Evolutionary conservation across 768 basidiomycete species (phyloP).

Genomic region (Termitomyces sp.): DNA sequence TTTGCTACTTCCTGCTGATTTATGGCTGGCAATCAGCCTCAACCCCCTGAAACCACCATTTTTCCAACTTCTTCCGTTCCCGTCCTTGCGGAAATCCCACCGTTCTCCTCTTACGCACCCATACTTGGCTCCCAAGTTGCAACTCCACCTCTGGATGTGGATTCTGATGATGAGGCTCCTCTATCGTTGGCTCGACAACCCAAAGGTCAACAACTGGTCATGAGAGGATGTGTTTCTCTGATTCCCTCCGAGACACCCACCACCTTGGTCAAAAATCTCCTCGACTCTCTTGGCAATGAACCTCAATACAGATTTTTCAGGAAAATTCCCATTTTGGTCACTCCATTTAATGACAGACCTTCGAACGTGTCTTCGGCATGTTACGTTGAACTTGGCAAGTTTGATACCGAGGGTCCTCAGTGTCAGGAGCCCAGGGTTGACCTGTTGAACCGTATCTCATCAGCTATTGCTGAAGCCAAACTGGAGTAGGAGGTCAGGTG

Average conservation of each 20-base stretch:
- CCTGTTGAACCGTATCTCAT: background rate
- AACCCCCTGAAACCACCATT: no score
- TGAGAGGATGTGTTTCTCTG: no score
- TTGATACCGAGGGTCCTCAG: background rate
- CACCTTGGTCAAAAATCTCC: background rate
- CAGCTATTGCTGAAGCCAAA: background rate
- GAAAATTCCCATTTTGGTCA: background rate
- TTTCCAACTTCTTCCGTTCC: no score
- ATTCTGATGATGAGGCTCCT: no score
- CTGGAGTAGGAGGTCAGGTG: background rate
- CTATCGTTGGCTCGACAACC: no score
- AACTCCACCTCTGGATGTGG: no score
- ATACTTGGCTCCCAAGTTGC: no score
- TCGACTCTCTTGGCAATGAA: background rate
- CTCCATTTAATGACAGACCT: background rate
- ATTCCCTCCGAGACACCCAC: background rate
- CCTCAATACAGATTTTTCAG: background rate
- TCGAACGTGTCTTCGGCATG: background rate
- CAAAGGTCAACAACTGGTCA: no score
- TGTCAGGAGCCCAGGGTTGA: background rate
- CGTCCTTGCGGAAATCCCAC: no score
- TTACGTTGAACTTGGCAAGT: background rate
- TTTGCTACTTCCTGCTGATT: no score
- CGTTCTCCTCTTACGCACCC: no score
- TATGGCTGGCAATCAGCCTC: no score